These are phyloP conservation scores for Silene vulgaris DNA, from an alignment of 179 eudicot genomes.

Conservation along the genomic window DNA sequence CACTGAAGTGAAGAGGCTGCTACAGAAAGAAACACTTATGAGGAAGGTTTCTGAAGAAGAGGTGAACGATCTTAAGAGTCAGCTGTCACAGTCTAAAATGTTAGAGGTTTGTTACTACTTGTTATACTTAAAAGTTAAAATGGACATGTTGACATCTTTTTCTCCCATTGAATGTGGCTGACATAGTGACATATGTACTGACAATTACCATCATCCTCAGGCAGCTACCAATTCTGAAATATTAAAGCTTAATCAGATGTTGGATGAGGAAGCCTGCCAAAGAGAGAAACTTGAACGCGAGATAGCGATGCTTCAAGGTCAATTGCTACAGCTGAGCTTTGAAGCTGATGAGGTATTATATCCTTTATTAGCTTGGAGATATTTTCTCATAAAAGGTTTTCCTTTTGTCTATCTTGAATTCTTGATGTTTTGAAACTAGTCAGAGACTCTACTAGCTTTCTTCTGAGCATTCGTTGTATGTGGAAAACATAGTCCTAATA, in stretches of 20 bases:
- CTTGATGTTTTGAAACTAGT: background rate
- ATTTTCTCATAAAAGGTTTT: background rate
- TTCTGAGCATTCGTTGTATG: background rate
- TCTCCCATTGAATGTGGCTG: constrained; percentile 14
- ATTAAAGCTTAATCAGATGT: constrained; percentile 54
- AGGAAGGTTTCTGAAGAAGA: constrained; percentile 71
- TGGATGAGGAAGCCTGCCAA: constrained; percentile 64
- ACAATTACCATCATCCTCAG: constrained; percentile 32
- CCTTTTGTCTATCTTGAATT: background rate
- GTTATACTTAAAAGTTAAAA: background rate
- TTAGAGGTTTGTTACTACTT: constrained; percentile 52
- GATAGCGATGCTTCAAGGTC: constrained; percentile 64
- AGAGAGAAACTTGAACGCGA: constrained; percentile 76
- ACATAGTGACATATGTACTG: constrained; percentile 19
- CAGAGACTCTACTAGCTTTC: background rate
- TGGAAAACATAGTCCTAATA: background rate
- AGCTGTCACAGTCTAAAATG: constrained; percentile 49
- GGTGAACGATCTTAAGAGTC: constrained; percentile 53
- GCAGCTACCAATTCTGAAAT: constrained; percentile 58
- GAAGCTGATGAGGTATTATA: constrained; percentile 76
- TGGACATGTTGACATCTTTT: constrained; percentile 13
- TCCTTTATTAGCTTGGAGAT: background rate
- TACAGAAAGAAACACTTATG: constrained; percentile 52
- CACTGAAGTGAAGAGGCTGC: constrained; percentile 47
- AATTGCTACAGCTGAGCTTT: constrained; percentile 66